Conservation (phyloP, 2,329 filamentous ascomycete genomes). For the Claviceps pusilla region DNA sequence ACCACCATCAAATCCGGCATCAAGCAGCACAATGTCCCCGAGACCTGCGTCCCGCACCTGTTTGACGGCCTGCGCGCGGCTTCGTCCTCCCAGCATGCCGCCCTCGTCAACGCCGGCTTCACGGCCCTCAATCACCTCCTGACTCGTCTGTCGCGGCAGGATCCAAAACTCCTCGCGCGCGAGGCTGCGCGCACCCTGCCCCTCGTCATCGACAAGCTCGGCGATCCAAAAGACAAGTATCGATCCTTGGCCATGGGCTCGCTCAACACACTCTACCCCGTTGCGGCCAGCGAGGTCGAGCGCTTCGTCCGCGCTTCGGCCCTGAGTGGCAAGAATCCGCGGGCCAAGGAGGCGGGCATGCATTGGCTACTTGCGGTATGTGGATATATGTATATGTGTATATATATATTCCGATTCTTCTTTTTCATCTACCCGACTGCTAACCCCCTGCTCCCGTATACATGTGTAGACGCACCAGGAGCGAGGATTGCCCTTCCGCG, state of each 20-base stretch:
- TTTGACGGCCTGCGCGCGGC: conserved; percentile 71
- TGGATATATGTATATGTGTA: not conserved
- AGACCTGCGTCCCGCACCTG: conserved; percentile 52
- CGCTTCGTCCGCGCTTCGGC: conserved; percentile 62
- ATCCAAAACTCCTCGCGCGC: conserved; percentile 56
- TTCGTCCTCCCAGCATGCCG: conserved; percentile 60
- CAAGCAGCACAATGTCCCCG: conserved; percentile 83
- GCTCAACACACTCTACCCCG: conserved; percentile 61
- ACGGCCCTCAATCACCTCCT: conserved; percentile 77
- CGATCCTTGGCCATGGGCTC: conserved; percentile 59
- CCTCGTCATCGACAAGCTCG: conserved; percentile 67
- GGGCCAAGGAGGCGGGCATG: conserved; percentile 74
- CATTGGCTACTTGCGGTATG: conserved; percentile 66
- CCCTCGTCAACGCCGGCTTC: conserved; percentile 69
- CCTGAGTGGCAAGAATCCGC: conserved; percentile 64
- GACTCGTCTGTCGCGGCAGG: conserved; percentile 73
- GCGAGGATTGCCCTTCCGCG: conserved; percentile 63
- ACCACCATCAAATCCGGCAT: conserved; percentile 71
- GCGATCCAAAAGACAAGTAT: conserved; percentile 77
- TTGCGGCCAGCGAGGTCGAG: conserved; percentile 60
- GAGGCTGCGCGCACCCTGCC: conserved; percentile 59
- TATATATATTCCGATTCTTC: too few relatives aligned
- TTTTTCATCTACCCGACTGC: not conserved
- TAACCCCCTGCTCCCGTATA: conserved; percentile 8
- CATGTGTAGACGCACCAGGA: conserved; percentile 58